These are phyloP conservation scores for Amphirosellinia nigrospora DNA, from an alignment of 495 filamentous ascomycete genomes.

Conservation along the genomic window DNA sequence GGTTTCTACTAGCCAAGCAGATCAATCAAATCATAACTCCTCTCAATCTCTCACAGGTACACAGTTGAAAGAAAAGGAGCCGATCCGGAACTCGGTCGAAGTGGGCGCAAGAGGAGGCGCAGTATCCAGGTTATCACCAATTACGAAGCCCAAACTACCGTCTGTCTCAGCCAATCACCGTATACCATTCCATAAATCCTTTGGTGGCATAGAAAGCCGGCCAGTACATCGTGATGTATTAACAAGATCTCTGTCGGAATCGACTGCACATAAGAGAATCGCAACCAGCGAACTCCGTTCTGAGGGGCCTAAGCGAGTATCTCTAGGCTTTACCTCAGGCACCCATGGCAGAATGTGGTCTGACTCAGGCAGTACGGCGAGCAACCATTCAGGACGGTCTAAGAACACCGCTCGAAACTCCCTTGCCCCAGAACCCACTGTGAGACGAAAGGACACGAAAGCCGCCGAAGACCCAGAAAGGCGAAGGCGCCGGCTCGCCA, in stretches of 20 bases:
- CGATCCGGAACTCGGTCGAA: neutral
- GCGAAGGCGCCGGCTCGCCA: slow-evolving; percentile 17
- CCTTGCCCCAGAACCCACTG: slow-evolving; percentile 15
- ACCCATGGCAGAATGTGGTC: neutral
- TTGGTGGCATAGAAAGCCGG: slow-evolving; percentile 24
- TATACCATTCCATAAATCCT: slow-evolving; percentile 20
- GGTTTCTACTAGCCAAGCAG: neutral
- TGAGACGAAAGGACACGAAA: slow-evolving; percentile 11
- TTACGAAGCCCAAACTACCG: neutral
- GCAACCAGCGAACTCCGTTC: slow-evolving; percentile 27
- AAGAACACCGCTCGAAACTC: slow-evolving; percentile 15
- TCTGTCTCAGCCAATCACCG: neutral
- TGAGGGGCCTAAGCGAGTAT: slow-evolving; percentile 26
- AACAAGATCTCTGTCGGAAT: slow-evolving; percentile 31
- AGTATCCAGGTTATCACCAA: neutral
- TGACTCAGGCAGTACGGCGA: slow-evolving; percentile 18
- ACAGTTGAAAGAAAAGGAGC: neutral
- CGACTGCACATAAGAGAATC: slow-evolving; percentile 29
- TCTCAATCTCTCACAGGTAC: neutral
- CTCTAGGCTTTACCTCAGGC: neutral
- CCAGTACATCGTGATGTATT: slow-evolving; percentile 22
- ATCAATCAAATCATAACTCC: neutral
- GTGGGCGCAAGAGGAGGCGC: neutral
- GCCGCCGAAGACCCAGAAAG: slow-evolving; percentile 25
- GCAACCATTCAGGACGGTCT: slow-evolving; percentile 15